Evolutionary conservation across 768 basidiomycete genomes (phyloP).

Genomic region (Gloeostereum incarnatum): DNA sequence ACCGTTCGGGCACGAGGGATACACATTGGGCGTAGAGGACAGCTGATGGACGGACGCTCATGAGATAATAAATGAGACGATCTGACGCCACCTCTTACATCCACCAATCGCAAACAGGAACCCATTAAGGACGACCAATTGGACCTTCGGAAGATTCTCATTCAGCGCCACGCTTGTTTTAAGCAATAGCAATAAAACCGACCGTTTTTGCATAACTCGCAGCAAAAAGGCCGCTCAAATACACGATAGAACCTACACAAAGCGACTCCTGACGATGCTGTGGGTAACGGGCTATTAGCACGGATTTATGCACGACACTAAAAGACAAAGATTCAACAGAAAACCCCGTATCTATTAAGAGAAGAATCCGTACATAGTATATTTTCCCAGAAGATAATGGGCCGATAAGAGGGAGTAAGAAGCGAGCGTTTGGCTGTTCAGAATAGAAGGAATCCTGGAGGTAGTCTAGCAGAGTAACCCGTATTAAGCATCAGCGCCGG

Average conservation of each 20-base stretch:
- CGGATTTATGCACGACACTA: no score
- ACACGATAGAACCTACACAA: slow-evolving; percentile 15
- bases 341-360: no score
- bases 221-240: slow-evolving; percentile 14
- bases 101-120: slow-evolving; percentile 20
- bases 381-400: no score
- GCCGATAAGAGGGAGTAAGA: no score
- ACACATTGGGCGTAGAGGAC: slow-evolving; percentile 18
- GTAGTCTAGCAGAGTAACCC: no score
- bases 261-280: slow-evolving; percentile 12
- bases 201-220: slow-evolving; percentile 18
- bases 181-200: no score
- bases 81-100: slow-evolving; percentile 1
- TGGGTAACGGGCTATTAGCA: slow-evolving; percentile 13
- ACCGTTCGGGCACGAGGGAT: slow-evolving; percentile 21
- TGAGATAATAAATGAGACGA: neutral
- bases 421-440: no score
- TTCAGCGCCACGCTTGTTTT: neutral
- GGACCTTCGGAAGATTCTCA: slow-evolving; percentile 1
- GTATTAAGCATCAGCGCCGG: no score
- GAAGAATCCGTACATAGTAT: no score
- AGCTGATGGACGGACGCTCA: slow-evolving; percentile 1
- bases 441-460: no score
- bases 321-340: no score
- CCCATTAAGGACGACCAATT: slow-evolving; percentile 17